Base-by-base conservation (phyloP, 495 filamentous ascomycete genomes). In the Pyrenula aspistea region DNA sequence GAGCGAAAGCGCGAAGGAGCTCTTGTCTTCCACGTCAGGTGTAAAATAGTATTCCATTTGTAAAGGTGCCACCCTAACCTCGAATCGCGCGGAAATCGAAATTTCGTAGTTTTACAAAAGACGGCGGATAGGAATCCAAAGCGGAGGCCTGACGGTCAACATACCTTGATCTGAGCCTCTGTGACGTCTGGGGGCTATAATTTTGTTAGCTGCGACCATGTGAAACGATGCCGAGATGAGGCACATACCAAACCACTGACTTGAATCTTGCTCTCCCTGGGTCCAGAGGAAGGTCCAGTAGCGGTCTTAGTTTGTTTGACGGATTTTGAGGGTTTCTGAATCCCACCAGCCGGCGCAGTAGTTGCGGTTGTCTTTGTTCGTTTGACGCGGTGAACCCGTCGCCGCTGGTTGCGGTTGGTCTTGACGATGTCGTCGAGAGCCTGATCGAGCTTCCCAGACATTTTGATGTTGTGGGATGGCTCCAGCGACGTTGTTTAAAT, bases 141-240 rank as follows among this genome's bases (percentile, higher is more conserved):
- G 73, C 69, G 71, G 65, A 68, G 73, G 72, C 74, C 78, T 79
- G 68, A 77, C 70, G 68, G 73, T 86, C 83, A 89, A 97, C 93
- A 91, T 98, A 98, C 93, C 94, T 97, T 96, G 77, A 98, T 91
- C 83, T 89, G 87, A 71, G 67, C 74, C 77, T 96, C 93, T 75
- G 81, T 86, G 71, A 98, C 89, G 85, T 98, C 93, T 74, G 81
- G 78, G 67, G 93, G 93, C 90, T 97, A 61, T 15, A 48, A 53
- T 42, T 15, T 55, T 55, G 70, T 89, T 79, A 91, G 83, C 57
- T 51, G 54, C 23, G 22, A 53, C 24, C 54, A 51, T 25, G 22
- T 47, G 57, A 31, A 24, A 20, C 3, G 10, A 24, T 12, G 20
- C 1, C 24, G 1, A 51, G 57, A 25, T 20, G 31, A 59, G 60